Base-by-base conservation (phyloP, 2,329 filamentous ascomycete genomes). In the Curvularia hawaiiensis region DNA sequence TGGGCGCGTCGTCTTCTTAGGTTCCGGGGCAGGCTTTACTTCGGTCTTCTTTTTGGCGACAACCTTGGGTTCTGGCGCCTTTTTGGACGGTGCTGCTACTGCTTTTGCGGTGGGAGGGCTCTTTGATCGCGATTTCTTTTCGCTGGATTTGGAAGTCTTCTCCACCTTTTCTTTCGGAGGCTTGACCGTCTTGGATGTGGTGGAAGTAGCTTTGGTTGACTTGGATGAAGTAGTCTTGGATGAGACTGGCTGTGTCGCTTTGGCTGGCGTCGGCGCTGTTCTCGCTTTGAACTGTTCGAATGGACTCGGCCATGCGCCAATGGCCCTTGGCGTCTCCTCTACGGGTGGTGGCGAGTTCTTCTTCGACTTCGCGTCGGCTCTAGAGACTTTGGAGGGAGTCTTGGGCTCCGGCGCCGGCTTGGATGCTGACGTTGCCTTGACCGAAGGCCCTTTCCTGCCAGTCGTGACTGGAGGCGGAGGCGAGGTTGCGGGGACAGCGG, bases 221-320 rank as follows among this genome's bases (percentile, higher is more conserved):
- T 60, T 62, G 12, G 60, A 50, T 28, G 59, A 28, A n/a, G 49
- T 31, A 18, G 54, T n/a, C 31, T 62, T 62, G 8, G 60, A 56
- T 26, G 57, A 38, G 28, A 52, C 47, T 47, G 56, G 14, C 11
- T 54, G 39, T 7, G 54, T 43, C 20, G 44, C 28, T 22, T 44
- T 47, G 14, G 43, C 18, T 26, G 44, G 45, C 54, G 55, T 41
- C 28, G 52, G 52, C 41, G 56, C 53, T 31, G 46, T 33, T 24
- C 51, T 51, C 18, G 56, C 22, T 35, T 46, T 58, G 38, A 58
- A 50, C 7, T 49, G 48, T 26, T 54, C 56, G 22, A 58, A 49
- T 16, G 56, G 52, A 30, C 56, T 58, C 18, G 56, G 56, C 56
- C 56, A 58, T 35, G 52, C 46, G 41, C 56, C 56, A 41, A 58